Base-by-base conservation (phyloP, 257 asterid genomes). In the Knoxia roxburghii region DNA sequence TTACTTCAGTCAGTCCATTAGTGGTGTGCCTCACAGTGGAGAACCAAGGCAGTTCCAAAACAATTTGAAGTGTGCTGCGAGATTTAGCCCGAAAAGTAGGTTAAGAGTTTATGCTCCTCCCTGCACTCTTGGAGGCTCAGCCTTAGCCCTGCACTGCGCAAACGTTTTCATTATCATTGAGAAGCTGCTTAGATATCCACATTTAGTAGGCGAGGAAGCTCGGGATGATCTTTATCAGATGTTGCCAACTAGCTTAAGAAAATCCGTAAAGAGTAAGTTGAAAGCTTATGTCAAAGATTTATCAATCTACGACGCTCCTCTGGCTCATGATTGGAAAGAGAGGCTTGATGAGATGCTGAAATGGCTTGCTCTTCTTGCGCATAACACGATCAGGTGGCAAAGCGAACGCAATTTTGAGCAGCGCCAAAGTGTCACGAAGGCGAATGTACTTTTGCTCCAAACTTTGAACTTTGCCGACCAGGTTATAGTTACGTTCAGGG, bases 311-410 rank as follows among this genome's bases (percentile, higher is more conserved):
- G 99, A 90, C 58, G 96, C 90, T 0, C 93, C 95, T 53, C 68
- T 94, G 23, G 99, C 98, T 12, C 95, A 90, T 48, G 89, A 83
- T 71, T 94, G 99, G 99, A 84, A 75, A 70, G 90, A 84, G 71
- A 85, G 75, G 73, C 91, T 90, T 4, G 87, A 76, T 6, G 70
- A 53, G 63, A 76, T 80, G 73, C 89, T 94, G 1, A 75, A 61
- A 56, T 86, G 96, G 92, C 86, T 94, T 5, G 84, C 86, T 9
- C 99, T 96, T 0, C 64, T 94, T 11, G 96, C 98, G 4, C 98
- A 90, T 73, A 89, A 82, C 84, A 89, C 88, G 96, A 88, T 90
- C 76, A 78, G 86, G 77, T 90, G 98, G 99, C 99, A 94, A 73
- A 89, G 89, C 2, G 98, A 94, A 66, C 79, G 96, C 5, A 90